Conservation (phyloP, 306 rosid genomes). For the Acacia melanoxylon region DNA sequence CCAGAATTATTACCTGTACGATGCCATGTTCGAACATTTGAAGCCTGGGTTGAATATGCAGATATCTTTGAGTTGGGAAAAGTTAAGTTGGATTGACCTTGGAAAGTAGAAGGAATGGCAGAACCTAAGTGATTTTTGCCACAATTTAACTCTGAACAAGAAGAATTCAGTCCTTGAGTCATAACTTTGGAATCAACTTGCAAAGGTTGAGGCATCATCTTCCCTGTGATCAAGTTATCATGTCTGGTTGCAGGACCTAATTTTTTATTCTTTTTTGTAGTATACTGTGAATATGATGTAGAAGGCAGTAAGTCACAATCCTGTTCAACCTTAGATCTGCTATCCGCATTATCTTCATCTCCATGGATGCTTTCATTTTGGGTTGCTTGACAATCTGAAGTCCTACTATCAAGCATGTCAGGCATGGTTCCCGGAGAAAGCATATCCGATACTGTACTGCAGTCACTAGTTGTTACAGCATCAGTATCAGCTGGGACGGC, state of each 20-base stretch:
- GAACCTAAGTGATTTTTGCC: slow-evolving; percentile 51
- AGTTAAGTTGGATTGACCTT: slow-evolving; percentile 21
- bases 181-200: slow-evolving; percentile 45
- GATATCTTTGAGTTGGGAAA: slow-evolving; percentile 37
- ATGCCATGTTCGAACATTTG: slow-evolving; percentile 61
- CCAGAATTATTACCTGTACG: slow-evolving; percentile 37
- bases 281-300: slow-evolving; percentile 35
- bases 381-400: slow-evolving; percentile 34
- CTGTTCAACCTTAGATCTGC: slow-evolving; percentile 42
- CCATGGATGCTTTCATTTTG: slow-evolving; percentile 39
- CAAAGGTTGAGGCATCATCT: slow-evolving; percentile 41
- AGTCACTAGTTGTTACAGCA: slow-evolving; percentile 42
- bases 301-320: slow-evolving; percentile 35
- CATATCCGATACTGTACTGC: slow-evolving; percentile 34
- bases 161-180: slow-evolving; percentile 37
- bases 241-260: slow-evolving; percentile 38
- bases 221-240: slow-evolving; percentile 37
- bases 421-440: slow-evolving; percentile 48
- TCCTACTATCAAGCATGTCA: slow-evolving; percentile 37
- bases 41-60: slow-evolving; percentile 35
- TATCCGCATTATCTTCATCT: slow-evolving; percentile 37
- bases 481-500: slow-evolving; percentile 35
- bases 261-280: slow-evolving; percentile 27
- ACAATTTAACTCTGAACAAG: slow-evolving; percentile 34
- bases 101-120: slow-evolving; percentile 13